Evolutionary conservation across 2,329 filamentous ascomycete genomes (phyloP), one percentile per base, ranked within the genome.

Genomic region (Lasiodiplodia theobromae): DNA sequence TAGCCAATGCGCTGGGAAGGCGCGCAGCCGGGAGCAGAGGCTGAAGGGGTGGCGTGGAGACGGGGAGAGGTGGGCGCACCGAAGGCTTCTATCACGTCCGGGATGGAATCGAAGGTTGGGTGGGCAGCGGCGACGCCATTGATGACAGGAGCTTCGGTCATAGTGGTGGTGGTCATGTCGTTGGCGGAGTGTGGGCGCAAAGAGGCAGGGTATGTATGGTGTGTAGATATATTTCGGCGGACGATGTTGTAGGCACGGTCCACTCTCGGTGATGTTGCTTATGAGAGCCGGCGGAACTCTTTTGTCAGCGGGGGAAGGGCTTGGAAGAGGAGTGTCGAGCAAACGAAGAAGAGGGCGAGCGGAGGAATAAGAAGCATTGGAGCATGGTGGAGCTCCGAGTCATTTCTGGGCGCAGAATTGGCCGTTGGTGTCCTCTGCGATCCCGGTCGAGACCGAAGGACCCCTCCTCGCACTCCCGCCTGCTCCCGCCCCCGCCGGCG

Each of bases 81-180:
- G 71, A 84, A 82, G 53, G 82, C 81, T 68, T 77, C 75, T 56
- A 84, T 77, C 52, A 81, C 79, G 71, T 83, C 82, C 69, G 81
- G 78, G 74, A 84, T 83, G 68, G 79, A 81, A 76, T 82, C 80
- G 74, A 84, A 84, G n/a, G 77, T 77, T 18, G 77, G 73, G 68
- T 78, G 75, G 72, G 31, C 31, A 34, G 76, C 70, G 25, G 62
- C 40, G 51, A 51, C 44, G 60, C 63, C 67, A 53, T 69, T 69
- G 37, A 58, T 47, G 53, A 52, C 53, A 16, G 62, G 52, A 6
- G 62, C 58, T 31, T 56, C 34, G 56, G 21, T 47, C 38, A 34
- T 34, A 10, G 34, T 34, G 31, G 66, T 62, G 25, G 52, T 57
- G 28, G 52, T 7, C 64, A 67, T 67, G 18, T 38, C 18, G 64